Base-by-base conservation (phyloP, 805 yeast species). In the Brettanomyces custersianus region DNA sequence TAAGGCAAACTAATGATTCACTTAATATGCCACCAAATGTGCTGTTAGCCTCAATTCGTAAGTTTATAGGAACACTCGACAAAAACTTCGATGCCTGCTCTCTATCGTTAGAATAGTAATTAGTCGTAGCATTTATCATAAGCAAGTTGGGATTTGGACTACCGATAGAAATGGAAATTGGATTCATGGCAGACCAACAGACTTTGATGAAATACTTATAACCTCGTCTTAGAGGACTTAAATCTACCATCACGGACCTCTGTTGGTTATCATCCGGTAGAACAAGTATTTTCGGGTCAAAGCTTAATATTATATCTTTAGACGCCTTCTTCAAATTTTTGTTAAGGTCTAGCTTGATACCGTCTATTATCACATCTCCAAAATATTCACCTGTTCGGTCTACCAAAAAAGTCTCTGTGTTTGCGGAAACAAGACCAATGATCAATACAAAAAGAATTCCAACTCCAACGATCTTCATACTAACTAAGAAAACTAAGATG, bases 161-260 rank as follows among this genome's bases (percentile, higher is more conserved):
- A 20, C 3, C 31, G 10, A 50, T 33, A 11, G 20, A 8, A 4
- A 51, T 37, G 31, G 31, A 35, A 24, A 52, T 35, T 7, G 59
- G 59, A 27, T 47, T 41, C 3, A 51, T 42, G 3, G 59, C 55
- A 23, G 47, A 31, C 57, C 57, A 54, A 36, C 54, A 46, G 4
- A 49, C 40, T 20, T 30, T 29, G 20, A 35, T 23, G 13, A 30
- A 31, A 20, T 35, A 35, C 18, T 18, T 30, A 30, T 11, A 29
- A 11, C 38, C 34, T 11, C 12, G 17, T 11, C 12, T 11, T 18
- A 35, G 23, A n/a, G 12, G 15, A 12, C 29, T 23, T 19, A 19
- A 7, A 15, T 30, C 27, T 7, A 35, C 21, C n/a, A 31, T 6
- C 8, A 30, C 19, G 11, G 31, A 23, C 16, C 20, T 29, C 17